Evolutionary conservation across 2,329 filamentous ascomycete genomes (phyloP), one percentile per base, ranked within the genome.

Genomic region (Epichloe aotearoae): DNA sequence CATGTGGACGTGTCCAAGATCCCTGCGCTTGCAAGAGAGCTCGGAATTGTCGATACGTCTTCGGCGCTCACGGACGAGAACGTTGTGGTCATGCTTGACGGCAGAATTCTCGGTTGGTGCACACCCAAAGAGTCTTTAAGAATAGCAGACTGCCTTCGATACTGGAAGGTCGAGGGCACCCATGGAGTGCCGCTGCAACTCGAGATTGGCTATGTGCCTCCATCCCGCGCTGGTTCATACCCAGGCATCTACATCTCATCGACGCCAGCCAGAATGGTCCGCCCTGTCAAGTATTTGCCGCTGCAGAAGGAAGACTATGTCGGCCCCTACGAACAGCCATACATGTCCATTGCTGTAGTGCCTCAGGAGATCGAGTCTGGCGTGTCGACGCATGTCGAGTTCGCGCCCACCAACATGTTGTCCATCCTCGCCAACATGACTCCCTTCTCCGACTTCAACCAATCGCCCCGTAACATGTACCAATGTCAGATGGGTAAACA

Each of bases 401-500:
- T 86, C 61, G 84, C 90, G 52, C 90, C 93, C 2, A 98, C 93
- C 34, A 93, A 97, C 68, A 97, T 98, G 57, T 80, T 98, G 26
- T 97, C 91, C 7, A 97, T 98, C 57, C 77, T 98, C 48, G 93
- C 93, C 61, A 97, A 97, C 70, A 95, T 96, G 84, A 98, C 93
- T 0, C 93, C 93, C 3, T 98, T 98, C 70, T 96, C 91, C 45
- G 88, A 98, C 66, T 95, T 95, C 72, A 98, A 98, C 70, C 93
- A 98, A 68, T 96, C 90, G 14, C 93, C 93, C 1, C 79, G 93
- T 77, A 98, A 98, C 70, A 97, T 97, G 91, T 98, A 97, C 66
- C 88, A 95, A 66, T 96, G 90, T 72, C 93, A 97, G 75, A 97
- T 97, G 93, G 89, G 88, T 72, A 98, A 98, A 67, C 93, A 98